Evolutionary conservation across 2,329 filamentous ascomycete genomes (phyloP).

Genomic region (Trichoderma afroharzianum): DNA sequence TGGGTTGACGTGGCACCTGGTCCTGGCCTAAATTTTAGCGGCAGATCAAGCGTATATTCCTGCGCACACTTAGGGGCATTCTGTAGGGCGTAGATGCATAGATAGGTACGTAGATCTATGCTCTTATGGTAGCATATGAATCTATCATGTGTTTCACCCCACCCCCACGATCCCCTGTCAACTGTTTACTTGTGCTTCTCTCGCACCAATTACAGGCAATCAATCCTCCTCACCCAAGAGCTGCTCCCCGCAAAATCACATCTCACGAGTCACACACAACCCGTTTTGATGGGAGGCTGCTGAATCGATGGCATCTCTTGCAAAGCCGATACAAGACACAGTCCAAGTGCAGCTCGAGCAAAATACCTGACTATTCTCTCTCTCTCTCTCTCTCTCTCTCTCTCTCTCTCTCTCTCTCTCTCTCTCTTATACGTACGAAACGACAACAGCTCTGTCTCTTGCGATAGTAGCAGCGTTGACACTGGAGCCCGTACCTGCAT

Average conservation of each 20-base stretch:
- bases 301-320: background rate
- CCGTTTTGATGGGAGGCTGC: background rate
- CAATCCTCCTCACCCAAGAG: background rate
- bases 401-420: background rate
- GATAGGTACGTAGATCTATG: background rate
- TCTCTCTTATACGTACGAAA: background rate
- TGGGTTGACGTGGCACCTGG: background rate
- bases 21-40: slow-evolving; percentile 9
- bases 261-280: background rate
- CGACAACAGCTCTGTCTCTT: background rate
- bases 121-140: background rate
- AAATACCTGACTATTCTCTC: background rate
- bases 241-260: background rate
- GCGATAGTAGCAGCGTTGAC: background rate
- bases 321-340: background rate
- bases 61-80: background rate
- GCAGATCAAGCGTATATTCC: slow-evolving; percentile 3
- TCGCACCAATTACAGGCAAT: background rate
- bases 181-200: background rate
- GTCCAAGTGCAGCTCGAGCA: background rate
- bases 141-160: background rate
- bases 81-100: background rate
- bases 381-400: background rate
- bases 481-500: background rate
- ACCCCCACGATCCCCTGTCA: background rate